phyloP scores from a whole-genome alignment of 441 rosid species.

The Brassica balearica region DNA sequence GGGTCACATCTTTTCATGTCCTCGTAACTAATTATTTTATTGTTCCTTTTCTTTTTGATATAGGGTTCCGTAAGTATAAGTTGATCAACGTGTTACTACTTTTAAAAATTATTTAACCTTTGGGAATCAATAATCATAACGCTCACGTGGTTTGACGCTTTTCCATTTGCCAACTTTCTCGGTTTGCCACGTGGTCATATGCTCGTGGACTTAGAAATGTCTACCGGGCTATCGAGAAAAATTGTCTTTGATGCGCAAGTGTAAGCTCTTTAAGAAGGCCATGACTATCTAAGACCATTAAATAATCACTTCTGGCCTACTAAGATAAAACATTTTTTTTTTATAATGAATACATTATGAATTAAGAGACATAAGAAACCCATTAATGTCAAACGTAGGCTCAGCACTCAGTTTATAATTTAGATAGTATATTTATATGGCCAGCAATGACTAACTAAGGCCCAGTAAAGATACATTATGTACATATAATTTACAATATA shows the following conservation, averaged over 20 bases:
- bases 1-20: constrained; percentile 47
- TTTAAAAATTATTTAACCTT: neutral
- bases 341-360: no score
- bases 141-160: constrained; percentile 35
- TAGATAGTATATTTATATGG: neutral
- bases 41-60: neutral
- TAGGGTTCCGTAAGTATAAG: constrained; percentile 25
- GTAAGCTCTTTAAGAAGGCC: neutral
- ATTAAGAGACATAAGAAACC: neutral
- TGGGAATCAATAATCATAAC: constrained; percentile 1
- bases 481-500: neutral
- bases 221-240: neutral
- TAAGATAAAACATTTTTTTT: neutral
- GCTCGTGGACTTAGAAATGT: neutral
- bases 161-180: constrained; percentile 21
- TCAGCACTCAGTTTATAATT: no score
- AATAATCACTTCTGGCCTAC: neutral
- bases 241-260: neutral
- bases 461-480: neutral
- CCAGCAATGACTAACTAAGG: neutral
- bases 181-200: constrained; percentile 17
- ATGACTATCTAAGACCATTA: constrained; percentile 1
- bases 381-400: neutral
- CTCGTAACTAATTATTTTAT: constrained; percentile 35
- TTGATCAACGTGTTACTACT: constrained; percentile 32